Conservation (phyloP, 257 asterid species). For the Ophiorrhiza pumila region DNA sequence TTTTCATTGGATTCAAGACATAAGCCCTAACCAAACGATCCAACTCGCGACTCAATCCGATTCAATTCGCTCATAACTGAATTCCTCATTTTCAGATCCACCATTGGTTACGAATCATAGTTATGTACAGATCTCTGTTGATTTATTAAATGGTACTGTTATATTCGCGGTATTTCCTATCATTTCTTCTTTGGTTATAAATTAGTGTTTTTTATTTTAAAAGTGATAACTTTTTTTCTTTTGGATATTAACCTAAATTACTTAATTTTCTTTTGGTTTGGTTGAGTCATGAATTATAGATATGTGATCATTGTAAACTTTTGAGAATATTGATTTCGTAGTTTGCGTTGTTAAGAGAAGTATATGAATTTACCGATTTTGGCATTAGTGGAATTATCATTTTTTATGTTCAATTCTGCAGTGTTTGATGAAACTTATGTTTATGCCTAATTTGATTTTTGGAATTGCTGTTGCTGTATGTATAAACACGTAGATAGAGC, state of each 20-base stretch:
- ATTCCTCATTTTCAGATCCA: slow-evolving; percentile 17
- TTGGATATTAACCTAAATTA: too few species aligned
- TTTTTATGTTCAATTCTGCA: neutral
- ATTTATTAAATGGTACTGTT: neutral
- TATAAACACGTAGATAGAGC: neutral
- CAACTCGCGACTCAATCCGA: neutral
- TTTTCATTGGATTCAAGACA: neutral
- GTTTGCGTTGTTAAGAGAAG: neutral
- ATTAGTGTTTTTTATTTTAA: neutral
- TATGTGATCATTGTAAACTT: slow-evolving; percentile 1
- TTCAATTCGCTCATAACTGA: neutral
- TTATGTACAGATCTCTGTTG: neutral
- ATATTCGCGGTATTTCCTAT: neutral
- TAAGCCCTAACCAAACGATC: slow-evolving; percentile 21
- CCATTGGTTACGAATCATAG: slow-evolving; percentile 8
- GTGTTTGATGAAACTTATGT: neutral
- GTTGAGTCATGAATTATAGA: slow-evolving; percentile 16
- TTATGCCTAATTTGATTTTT: neutral
- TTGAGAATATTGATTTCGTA: neutral
- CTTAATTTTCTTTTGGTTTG: neutral
- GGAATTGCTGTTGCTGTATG: neutral
- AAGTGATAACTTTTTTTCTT: neutral
- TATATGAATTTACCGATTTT: neutral
- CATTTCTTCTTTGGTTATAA: neutral
- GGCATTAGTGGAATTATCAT: neutral